Conservation (phyloP, 192 early-diverging fungal species). For the Backusella circina region DNA sequence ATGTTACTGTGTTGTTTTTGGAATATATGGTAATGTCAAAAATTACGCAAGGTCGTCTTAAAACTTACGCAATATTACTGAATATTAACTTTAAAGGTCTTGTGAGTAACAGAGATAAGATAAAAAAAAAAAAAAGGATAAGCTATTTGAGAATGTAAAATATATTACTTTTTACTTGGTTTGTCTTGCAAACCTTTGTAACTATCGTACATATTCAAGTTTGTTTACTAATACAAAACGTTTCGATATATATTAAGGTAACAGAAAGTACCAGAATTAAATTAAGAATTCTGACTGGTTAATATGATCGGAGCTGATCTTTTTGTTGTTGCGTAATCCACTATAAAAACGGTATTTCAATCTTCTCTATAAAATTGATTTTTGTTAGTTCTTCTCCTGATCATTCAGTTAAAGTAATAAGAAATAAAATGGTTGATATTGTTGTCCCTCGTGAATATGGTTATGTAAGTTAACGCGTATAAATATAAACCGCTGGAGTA, state of each 20-base stretch:
- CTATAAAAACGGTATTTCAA: not conserved
- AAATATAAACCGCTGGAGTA: not conserved
- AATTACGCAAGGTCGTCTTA: not conserved
- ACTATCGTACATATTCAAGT: too few species aligned
- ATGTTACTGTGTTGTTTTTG: not conserved
- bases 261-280: not conserved
- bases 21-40: not conserved
- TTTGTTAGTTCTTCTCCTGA: not conserved
- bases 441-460: conserved; percentile 50
- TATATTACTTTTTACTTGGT: not conserved
- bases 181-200: too few species aligned
- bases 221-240: not conserved
- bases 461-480: conserved; percentile 41
- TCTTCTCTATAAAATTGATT: not conserved
- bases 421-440: conserved; percentile 33
- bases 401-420: not conserved
- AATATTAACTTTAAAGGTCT: not conserved
- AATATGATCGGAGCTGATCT: not conserved
- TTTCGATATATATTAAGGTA: not conserved
- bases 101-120: not conserved
- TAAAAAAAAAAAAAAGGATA: not conserved
- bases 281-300: not conserved
- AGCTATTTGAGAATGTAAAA: not conserved
- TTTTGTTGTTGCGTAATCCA: not conserved
- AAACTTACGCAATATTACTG: not conserved